A percentile compares a stretch with the other conserved stretches of the same genome.
Evolutionary conservation across 345 rosid species (phyloP).

Genomic region (Eucalyptus microcorys): DNA sequence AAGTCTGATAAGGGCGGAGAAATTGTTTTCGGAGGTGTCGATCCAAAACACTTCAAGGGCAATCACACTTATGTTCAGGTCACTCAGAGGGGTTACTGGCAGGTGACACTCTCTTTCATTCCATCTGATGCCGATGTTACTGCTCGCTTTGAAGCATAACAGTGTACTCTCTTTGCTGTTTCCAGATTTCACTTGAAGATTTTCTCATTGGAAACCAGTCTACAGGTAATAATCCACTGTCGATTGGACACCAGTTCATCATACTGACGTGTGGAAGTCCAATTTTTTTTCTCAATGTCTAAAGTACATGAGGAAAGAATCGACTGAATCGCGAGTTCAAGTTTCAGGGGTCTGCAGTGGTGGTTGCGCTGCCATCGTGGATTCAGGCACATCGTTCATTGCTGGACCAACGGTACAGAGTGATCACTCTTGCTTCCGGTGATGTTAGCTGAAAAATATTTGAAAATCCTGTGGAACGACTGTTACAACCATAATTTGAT

Average conservation of each 20-base stretch:
- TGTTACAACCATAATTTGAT: not conserved
- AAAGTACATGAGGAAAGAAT: not conserved
- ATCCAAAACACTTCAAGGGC: constrained; percentile 39
- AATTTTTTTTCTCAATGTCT: not conserved
- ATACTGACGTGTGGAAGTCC: not conserved
- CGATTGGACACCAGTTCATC: not conserved
- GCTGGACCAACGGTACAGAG: constrained; percentile 71
- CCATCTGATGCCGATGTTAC: fast-evolving
- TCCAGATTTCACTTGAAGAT: constrained; percentile 61
- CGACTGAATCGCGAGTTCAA: not conserved
- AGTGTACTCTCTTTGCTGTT: not conserved
- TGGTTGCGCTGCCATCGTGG: constrained; percentile 66
- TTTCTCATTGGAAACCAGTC: constrained; percentile 38
- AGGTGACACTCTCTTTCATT: constrained; percentile 10
- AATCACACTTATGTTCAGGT: constrained; percentile 38
- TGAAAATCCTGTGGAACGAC: not conserved
- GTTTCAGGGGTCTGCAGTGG: constrained; percentile 35
- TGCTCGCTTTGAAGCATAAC: not conserved
- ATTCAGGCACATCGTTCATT: constrained; percentile 66
- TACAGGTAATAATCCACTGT: constrained; percentile 23
- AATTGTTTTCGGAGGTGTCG: constrained; percentile 48
- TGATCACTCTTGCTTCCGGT: too few relatives aligned
- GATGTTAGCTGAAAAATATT: not conserved
- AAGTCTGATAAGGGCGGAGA: constrained; percentile 19
- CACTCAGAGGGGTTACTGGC: constrained; percentile 35